phyloP scores from a whole-genome alignment of 306 rosid genomes.

The Geum urbanum region DNA sequence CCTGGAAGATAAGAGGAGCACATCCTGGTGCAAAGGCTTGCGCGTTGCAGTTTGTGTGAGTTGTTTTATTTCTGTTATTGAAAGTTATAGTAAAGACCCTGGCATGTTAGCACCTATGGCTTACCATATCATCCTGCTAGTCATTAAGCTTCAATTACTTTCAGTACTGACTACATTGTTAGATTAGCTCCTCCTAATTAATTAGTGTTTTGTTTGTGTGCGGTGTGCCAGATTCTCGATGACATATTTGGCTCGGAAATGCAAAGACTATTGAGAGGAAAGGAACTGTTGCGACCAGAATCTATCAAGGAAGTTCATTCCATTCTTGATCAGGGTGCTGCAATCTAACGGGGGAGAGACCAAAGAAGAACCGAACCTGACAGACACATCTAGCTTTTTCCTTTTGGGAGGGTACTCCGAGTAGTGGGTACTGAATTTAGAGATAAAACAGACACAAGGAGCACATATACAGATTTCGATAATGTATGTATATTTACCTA shows the following conservation, averaged over 20 bases:
- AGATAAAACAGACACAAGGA: neutral
- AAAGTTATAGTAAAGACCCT: neutral
- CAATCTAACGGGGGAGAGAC: neutral
- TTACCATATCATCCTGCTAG: neutral
- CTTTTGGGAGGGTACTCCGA: no score
- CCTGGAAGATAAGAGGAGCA: conserved; percentile 24
- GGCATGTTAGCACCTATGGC: neutral
- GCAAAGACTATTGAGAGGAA: conserved; percentile 23
- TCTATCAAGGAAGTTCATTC: conserved; percentile 27
- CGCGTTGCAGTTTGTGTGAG: conserved; percentile 31
- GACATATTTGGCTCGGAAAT: conserved; percentile 35
- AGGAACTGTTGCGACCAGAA: conserved; percentile 27
- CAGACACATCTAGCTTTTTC: no score
- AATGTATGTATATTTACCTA: no score
- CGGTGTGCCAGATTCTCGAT: conserved; percentile 27
- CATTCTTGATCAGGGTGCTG: conserved; percentile 22
- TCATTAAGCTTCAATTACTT: neutral
- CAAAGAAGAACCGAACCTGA: no score
- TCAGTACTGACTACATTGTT: neutral
- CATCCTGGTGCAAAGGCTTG: conserved; percentile 28
- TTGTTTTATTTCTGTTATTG: conserved; percentile 4
- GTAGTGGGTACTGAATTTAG: neutral
- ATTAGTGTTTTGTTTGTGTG: neutral
- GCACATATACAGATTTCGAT: no score
- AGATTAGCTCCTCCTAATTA: neutral